Conservation (phyloP, 139 green algal genomes). For the Asterochloris erici region DNA sequence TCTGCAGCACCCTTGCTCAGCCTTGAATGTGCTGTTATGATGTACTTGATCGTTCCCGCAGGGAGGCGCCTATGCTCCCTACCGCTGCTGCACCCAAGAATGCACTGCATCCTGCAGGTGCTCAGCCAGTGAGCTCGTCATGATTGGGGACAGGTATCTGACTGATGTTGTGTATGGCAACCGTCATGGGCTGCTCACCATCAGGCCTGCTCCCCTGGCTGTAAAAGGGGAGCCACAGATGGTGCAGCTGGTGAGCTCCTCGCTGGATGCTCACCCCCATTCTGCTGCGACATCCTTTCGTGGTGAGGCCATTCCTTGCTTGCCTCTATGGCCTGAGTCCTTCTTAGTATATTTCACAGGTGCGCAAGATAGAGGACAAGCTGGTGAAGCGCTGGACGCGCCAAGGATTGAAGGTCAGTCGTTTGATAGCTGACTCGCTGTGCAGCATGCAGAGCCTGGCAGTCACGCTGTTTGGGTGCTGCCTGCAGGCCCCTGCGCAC, state of each 20-base stretch:
- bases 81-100: background rate
- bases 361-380: background rate
- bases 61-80: background rate
- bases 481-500: too few species aligned
- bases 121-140: slow-evolving; percentile 58
- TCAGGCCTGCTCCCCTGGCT: slow-evolving; percentile 69
- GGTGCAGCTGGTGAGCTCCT: slow-evolving; percentile 46
- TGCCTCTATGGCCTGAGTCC: background rate
- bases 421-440: background rate
- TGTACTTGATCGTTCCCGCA: background rate
- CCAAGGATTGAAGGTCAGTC: background rate
- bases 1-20: background rate
- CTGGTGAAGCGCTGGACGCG: background rate
- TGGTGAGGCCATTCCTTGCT: background rate
- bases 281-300: background rate
- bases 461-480: background rate
- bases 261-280: too few species aligned
- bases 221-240: slow-evolving; percentile 57
- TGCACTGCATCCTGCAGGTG: slow-evolving; percentile 45
- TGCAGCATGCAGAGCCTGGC: background rate
- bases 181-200: slow-evolving; percentile 79
- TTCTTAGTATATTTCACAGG: background rate
- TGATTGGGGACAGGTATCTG: slow-evolving; percentile 88
- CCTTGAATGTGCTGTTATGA: too few species aligned
- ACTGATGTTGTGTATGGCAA: slow-evolving; percentile 91